Conservation (phyloP, 2,329 filamentous ascomycete species). For the Beauveria caledonica region DNA sequence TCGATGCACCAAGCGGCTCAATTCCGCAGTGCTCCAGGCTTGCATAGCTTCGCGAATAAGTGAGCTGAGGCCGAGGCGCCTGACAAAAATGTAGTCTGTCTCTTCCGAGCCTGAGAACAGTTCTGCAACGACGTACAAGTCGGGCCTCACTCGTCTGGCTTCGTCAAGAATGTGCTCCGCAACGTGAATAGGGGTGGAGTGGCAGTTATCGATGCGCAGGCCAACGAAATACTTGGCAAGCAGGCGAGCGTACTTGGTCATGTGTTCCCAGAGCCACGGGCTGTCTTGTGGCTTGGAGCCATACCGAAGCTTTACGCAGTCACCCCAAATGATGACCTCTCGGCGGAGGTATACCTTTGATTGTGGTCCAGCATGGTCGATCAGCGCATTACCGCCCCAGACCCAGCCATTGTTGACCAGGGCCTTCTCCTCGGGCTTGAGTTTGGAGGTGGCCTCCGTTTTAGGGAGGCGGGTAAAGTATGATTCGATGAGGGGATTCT, state of each 20-base stretch:
- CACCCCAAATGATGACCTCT: conserved; percentile 96
- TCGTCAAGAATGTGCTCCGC: conserved; percentile 93
- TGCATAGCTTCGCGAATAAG: conserved; percentile 98
- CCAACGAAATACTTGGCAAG: conserved; percentile 94
- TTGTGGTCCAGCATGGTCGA: conserved; percentile 84
- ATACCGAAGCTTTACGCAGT: conserved; percentile 95
- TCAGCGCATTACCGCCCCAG: conserved; percentile 90
- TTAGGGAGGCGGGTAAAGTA: conserved; percentile 88
- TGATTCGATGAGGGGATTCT: conserved; percentile 78
- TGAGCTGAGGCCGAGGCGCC: conserved; percentile 81
- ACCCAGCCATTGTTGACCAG: conserved; percentile 98
- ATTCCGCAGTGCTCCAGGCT: conserved; percentile 87
- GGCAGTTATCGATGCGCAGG: conserved; percentile 95
- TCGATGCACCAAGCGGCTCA: conserved; percentile 86
- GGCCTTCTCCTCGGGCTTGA: conserved; percentile 67
- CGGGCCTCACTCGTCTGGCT: conserved; percentile 77
- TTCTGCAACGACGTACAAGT: conserved; percentile 88
- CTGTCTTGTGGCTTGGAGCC: conserved; percentile 73
- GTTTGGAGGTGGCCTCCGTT: conserved; percentile 69
- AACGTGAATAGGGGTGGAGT: conserved; percentile 90
- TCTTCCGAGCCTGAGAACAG: conserved; percentile 93
- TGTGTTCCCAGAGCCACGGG: conserved; percentile 91
- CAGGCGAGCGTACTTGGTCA: conserved; percentile 84
- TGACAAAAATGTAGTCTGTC: conserved; percentile 93
- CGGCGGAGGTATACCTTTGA: conserved; percentile 91